Conservation (phyloP, 371 early-diverging fungal genomes). For the Rhizomucor miehei region DNA sequence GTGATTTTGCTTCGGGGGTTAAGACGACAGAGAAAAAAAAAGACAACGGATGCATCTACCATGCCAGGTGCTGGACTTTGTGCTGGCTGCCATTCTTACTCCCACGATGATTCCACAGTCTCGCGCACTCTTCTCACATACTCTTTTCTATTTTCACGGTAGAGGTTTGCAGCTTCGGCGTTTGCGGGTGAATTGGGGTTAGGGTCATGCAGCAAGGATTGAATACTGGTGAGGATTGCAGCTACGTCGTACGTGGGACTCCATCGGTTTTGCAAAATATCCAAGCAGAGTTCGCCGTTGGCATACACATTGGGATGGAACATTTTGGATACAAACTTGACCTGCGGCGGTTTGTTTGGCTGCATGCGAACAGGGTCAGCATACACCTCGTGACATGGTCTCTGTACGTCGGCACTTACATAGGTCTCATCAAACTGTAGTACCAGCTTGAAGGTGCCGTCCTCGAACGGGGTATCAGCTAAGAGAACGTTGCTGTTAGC, state of each 20-base stretch:
- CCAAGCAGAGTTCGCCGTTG: constrained; percentile 98
- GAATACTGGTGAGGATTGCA: constrained; percentile 95
- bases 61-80: too few relatives aligned
- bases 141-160: constrained; percentile 89
- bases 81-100: too few relatives aligned
- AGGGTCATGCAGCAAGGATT: constrained; percentile 97
- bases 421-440: constrained; percentile 98
- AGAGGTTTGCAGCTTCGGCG: constrained; percentile 96
- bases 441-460: constrained; percentile 97
- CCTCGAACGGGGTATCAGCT: constrained; percentile 99
- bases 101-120: constrained; percentile 94
- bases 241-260: constrained; percentile 97
- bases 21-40: too few relatives aligned
- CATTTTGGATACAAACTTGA: constrained; percentile 96
- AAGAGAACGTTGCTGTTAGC: not conserved
- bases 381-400: too few relatives aligned
- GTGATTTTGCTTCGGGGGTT: too few relatives aligned
- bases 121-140: constrained; percentile 93
- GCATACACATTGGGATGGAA: constrained; percentile 99
- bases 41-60: too few relatives aligned
- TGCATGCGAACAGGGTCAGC: not conserved
- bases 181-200: constrained; percentile 99
- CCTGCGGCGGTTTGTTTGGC: constrained; percentile 98
- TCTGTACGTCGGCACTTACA: constrained; percentile 23
- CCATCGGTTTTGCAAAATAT: constrained; percentile 99